Base-by-base conservation (phyloP, 345 rosid species). In the Citrus glauca region DNA sequence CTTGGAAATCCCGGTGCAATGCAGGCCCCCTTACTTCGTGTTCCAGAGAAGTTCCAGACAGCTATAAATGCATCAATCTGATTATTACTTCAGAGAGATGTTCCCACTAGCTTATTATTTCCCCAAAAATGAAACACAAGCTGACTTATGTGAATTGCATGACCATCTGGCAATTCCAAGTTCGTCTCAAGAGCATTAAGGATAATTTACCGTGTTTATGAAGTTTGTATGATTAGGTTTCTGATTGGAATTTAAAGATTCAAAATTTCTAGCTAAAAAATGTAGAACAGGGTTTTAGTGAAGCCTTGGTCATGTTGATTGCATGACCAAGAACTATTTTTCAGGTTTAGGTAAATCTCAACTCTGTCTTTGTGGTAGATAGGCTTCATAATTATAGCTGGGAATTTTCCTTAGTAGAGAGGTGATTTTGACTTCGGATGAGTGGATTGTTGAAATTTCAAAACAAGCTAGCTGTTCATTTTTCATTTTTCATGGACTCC, bases 1-100 rank as follows among this genome's bases (percentile, higher is more conserved):
- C 99, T 95, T 42, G 99, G 99, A 78, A 89, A 89, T 71, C 92
- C 83, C 0, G 97, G 97, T 42, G 64, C 80, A 5, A 60, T 88
- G 70, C 92, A 87, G 76, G 92, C 93, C 64, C 99, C 97, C 0
- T 64, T 87, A 40, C 94, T 93, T 64, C 92, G 94, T 17, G 90
- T 91, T 65, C 98, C 99, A 0, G 93, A 89, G 65, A 86, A 86
- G 82, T 93, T 93, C 82, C 88, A 88, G 76, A 77, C 81, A 40
- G 90, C 91, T 78, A 77, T 95, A 65, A 90, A 79, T 55, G 74
- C 82, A 38, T 73, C 85, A 37, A 9, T 42, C 19, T 67, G 48
- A 71, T 27, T 20, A 10, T 66, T 22, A 75, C 32, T 25, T 9
- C 9, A 17, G 61, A 48, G 5, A 32, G 25, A 59, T 22, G 2